These are phyloP conservation scores for Apiotrichum siamense DNA, from an alignment of 1,284 basidiomycete species.

Conservation along the genomic window DNA sequence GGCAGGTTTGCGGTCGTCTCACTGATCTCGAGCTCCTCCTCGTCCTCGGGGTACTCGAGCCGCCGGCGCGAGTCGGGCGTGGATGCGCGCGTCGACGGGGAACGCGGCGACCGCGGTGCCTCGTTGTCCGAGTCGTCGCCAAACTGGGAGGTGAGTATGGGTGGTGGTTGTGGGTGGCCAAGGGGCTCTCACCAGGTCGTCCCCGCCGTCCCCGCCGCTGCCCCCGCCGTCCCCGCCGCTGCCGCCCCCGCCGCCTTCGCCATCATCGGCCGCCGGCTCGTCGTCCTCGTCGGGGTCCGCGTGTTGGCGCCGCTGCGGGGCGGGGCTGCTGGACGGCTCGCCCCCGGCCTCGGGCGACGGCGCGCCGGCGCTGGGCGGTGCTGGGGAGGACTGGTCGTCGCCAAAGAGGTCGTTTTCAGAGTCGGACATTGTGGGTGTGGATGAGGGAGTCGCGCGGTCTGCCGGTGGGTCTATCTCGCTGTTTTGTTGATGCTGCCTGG, in stretches of 20 bases:
- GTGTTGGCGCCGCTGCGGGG: background rate
- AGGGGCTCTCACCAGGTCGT: background rate
- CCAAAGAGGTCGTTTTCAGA: constrained; percentile 38
- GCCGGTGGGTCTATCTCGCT: no score
- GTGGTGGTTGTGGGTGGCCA: no score
- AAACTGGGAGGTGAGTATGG: no score
- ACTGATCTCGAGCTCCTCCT: constrained; percentile 17
- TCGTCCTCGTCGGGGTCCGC: constrained; percentile 7
- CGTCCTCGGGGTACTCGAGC: constrained; percentile 43
- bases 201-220: constrained; percentile 10
- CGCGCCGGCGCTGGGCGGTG: background rate
- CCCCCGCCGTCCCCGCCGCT: background rate
- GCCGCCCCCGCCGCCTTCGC: background rate
- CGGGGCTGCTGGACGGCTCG: background rate
- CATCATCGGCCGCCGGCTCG: background rate
- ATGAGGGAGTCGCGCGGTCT: background rate
- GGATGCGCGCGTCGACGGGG: constrained; percentile 62
- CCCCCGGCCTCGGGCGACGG: background rate
- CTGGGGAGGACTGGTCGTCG: constrained; percentile 7
- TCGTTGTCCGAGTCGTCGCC: constrained; percentile 76
- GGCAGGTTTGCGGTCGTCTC: constrained; percentile 31
- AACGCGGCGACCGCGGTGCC: constrained; percentile 60
- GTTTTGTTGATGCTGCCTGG: background rate
- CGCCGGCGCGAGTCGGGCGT: constrained; percentile 56
- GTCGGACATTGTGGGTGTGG: constrained; percentile 10